Conservation (phyloP, 176 grass and related monocot species). For the Avena atlantica region DNA sequence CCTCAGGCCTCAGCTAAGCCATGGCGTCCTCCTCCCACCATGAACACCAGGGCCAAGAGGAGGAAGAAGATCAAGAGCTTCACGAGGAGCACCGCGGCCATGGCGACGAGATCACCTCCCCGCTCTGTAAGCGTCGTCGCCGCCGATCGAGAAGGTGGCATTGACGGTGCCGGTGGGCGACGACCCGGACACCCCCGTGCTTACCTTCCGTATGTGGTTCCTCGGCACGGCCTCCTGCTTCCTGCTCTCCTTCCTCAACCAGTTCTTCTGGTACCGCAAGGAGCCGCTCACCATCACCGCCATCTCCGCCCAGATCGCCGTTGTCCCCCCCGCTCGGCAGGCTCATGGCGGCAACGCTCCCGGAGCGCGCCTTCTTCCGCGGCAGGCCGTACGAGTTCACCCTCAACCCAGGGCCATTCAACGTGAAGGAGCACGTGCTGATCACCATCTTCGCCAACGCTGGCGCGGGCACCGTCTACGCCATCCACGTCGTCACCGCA, state of each 20-base stretch:
- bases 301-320: conserved; percentile 91
- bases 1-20: background rate
- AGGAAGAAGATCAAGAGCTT: background rate
- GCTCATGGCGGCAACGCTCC: conserved; percentile 66
- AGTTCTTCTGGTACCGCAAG: conserved; percentile 97
- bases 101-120: conserved; percentile 51
- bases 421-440: conserved; percentile 92
- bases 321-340: conserved; percentile 76
- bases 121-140: conserved; percentile 22
- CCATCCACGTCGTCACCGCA: conserved; percentile 81
- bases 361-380: conserved; percentile 46
- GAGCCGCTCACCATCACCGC: conserved; percentile 89
- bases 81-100: conserved; percentile 15
- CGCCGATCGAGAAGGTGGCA: conserved; percentile 91
- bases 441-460: conserved; percentile 98
- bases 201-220: conserved; percentile 96
- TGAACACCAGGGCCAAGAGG: background rate
- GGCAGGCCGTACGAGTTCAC: conserved; percentile 50
- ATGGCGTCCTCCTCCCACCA: conserved; percentile 30
- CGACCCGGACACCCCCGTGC: conserved; percentile 62
- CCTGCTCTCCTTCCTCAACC: conserved; percentile 88
- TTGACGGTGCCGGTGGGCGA: conserved; percentile 79
- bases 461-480: conserved; percentile 83
- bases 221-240: conserved; percentile 73
- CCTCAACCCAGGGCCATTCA: conserved; percentile 81